Percentiles rank a stretch among this genome's conserved stretches.
phyloP scores from a whole-genome alignment of 2,329 filamentous ascomycete genomes.

The Colletotrichum sp. region DNA sequence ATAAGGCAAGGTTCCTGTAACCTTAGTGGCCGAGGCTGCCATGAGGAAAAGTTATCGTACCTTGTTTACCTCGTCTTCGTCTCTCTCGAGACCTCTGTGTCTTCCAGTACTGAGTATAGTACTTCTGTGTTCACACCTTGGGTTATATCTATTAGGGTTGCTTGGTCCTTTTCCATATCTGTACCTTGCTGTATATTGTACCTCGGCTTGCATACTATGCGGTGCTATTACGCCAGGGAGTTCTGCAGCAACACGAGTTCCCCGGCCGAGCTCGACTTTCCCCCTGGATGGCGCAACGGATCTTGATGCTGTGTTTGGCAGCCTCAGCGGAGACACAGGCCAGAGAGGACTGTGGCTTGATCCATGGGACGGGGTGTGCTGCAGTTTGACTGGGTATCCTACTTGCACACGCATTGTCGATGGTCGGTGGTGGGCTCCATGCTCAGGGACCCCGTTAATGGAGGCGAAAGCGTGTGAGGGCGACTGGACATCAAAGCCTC shows the following conservation, averaged over 20 bases:
- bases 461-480: not conserved
- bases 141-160: not conserved
- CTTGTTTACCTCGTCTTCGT: not conserved
- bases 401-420: not conserved
- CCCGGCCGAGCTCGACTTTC: not conserved
- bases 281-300: slow-evolving; percentile 9
- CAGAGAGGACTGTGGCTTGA: not conserved
- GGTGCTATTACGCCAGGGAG: not conserved
- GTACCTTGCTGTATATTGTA: not conserved
- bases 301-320: slow-evolving; percentile 2
- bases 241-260: slow-evolving; percentile 3
- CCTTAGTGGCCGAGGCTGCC: not conserved
- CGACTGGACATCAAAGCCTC: not conserved
- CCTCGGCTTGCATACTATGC: not conserved
- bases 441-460: not conserved
- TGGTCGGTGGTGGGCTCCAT: not conserved
- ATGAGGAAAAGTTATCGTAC: not conserved
- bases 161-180: not conserved
- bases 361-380: not conserved
- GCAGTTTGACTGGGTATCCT: not conserved
- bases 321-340: not conserved
- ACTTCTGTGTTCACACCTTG: not conserved
- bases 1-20: not conserved
- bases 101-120: not conserved
- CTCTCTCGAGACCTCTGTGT: not conserved